A percentile compares a stretch with the other conserved stretches of the same genome.
phyloP scores from a whole-genome alignment of 768 basidiomycete species.

The Trametes cingulata region DNA sequence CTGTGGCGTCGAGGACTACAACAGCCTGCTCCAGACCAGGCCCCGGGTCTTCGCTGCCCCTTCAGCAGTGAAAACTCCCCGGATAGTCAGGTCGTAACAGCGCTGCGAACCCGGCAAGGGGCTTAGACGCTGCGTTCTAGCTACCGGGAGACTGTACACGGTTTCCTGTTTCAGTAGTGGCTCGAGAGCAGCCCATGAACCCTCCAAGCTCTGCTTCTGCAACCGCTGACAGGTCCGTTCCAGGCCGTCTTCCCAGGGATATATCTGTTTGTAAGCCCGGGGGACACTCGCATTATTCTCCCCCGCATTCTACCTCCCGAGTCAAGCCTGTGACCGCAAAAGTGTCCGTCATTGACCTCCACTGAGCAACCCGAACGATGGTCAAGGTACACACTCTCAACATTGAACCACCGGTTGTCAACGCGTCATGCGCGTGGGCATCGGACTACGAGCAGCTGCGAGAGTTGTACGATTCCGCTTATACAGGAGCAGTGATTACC shows the following conservation, averaged over 20 bases:
- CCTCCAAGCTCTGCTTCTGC: slow-evolving; percentile 1
- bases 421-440: slow-evolving; percentile 83
- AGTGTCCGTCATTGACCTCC: background rate
- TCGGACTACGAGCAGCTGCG: slow-evolving; percentile 64
- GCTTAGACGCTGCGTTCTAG: slow-evolving; percentile 3
- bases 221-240: slow-evolving; percentile 13
- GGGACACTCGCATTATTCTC: background rate
- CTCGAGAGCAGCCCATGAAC: slow-evolving; percentile 11
- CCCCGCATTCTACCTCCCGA: background rate
- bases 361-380: slow-evolving; percentile 39
- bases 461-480: slow-evolving; percentile 62
- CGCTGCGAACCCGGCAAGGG: background rate
- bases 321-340: background rate
- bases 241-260: slow-evolving; percentile 10
- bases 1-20: background rate
- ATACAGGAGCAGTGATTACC: slow-evolving; percentile 80
- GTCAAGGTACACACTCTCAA: slow-evolving; percentile 56
- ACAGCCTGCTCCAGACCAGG: slow-evolving; percentile 1
- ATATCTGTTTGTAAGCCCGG: slow-evolving; percentile 5
- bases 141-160: slow-evolving; percentile 2
- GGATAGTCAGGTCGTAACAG: background rate
- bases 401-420: slow-evolving; percentile 67
- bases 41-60: background rate
- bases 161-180: slow-evolving; percentile 8
- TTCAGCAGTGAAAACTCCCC: background rate